These are phyloP conservation scores for Fusarium sterilihyphosum DNA, from an alignment of 2,329 filamentous ascomycete genomes.

Conservation along the genomic window DNA sequence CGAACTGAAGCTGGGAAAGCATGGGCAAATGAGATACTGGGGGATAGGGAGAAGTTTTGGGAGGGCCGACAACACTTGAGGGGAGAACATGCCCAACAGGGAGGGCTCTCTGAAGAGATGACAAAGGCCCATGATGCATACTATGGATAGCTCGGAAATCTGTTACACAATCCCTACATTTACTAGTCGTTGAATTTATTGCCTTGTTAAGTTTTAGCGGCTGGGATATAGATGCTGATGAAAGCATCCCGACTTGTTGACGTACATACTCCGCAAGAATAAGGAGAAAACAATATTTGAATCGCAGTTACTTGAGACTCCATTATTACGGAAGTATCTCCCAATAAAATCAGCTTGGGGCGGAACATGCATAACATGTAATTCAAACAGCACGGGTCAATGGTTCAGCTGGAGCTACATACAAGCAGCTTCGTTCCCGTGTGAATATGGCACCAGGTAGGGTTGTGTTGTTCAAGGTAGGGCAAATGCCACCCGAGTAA, in stretches of 20 bases:
- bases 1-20: slow-evolving; percentile 78
- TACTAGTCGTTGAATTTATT: not conserved
- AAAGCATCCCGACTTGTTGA: not conserved
- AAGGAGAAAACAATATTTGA: not conserved
- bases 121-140: slow-evolving; percentile 32
- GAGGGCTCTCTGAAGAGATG: slow-evolving; percentile 48
- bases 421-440: not conserved
- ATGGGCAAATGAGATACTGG: slow-evolving; percentile 81
- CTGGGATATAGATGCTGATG: not conserved
- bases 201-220: not conserved
- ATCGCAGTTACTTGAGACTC: not conserved
- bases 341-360: not conserved
- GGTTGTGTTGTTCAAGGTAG: not conserved
- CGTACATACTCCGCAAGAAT: not conserved
- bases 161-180: not conserved
- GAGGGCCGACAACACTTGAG: slow-evolving; percentile 57
- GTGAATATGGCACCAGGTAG: not conserved
- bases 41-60: slow-evolving; percentile 81
- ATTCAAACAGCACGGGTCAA: not conserved
- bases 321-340: not conserved
- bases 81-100: slow-evolving; percentile 55
- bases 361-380: not conserved
- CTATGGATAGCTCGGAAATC: slow-evolving; percentile 10
- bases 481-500: not conserved
- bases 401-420: not conserved